Evolutionary conservation across 768 basidiomycete species (phyloP).

Genomic region (Phlebiopsis gigantea): DNA sequence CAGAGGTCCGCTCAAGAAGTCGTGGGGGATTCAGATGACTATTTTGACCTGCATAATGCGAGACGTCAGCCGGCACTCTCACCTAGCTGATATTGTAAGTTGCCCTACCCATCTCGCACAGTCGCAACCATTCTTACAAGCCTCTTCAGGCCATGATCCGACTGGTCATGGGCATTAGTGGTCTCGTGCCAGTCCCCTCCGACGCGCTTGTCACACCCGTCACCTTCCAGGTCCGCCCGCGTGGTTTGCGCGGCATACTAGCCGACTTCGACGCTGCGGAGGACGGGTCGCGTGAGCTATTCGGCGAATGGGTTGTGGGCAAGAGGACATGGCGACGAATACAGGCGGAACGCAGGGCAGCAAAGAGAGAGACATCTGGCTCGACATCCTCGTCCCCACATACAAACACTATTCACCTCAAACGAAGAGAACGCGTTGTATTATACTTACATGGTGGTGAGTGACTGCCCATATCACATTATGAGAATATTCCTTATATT

Average conservation of each 20-base stretch:
- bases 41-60: constrained; percentile 82
- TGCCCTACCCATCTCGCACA: not conserved
- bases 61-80: constrained; percentile 74
- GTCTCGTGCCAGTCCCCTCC: constrained; percentile 80
- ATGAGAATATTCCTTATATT: not conserved
- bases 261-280: constrained; percentile 69
- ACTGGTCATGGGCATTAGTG: constrained; percentile 69
- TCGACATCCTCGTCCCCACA: constrained; percentile 5
- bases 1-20: constrained; percentile 82
- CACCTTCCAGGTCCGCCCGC: constrained; percentile 75
- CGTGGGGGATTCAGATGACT: constrained; percentile 96
- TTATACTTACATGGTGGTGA: constrained; percentile 90
- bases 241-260: constrained; percentile 76
- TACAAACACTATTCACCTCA: constrained; percentile 22
- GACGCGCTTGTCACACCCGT: constrained; percentile 95
- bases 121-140: not conserved
- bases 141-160: constrained; percentile 42
- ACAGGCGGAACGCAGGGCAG: constrained; percentile 72
- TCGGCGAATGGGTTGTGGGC: constrained; percentile 97
- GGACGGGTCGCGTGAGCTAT: constrained; percentile 72
- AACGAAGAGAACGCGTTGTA: constrained; percentile 72
- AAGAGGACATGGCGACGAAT: constrained; percentile 84
- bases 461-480: constrained; percentile 17
- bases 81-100: constrained; percentile 77
- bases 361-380: constrained; percentile 9